A percentile compares a stretch with the other conserved stretches of the same genome.
phyloP scores from a whole-genome alignment of 1,284 basidiomycete species.

The Volvariella surrecta region DNA sequence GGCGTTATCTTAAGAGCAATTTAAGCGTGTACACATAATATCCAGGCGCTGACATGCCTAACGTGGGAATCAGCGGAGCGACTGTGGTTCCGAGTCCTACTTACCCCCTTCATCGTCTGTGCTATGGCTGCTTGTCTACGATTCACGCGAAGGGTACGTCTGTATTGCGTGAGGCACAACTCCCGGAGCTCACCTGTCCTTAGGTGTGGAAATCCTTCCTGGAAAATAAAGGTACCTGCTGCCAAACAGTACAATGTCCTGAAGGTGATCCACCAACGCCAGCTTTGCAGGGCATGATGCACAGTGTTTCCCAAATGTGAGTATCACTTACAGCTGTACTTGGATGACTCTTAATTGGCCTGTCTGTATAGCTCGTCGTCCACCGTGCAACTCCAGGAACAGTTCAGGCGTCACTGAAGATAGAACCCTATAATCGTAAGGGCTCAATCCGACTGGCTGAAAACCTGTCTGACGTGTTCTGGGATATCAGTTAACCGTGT shows the following conservation, averaged over 20 bases:
- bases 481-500: conserved; percentile 55
- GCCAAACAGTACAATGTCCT: not conserved
- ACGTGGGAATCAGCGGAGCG: too few species aligned
- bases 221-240: conserved; percentile 52
- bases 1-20: too few species aligned
- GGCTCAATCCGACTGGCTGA: not conserved
- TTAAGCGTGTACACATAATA: too few species aligned
- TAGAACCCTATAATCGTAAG: conserved; percentile 67
- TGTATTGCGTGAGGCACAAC: not conserved
- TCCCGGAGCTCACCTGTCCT: not conserved
- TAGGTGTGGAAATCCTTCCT: conserved; percentile 79
- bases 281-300: conserved; percentile 57
- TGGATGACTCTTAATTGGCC: not conserved
- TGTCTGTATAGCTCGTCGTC: conserved; percentile 45
- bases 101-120: not conserved
- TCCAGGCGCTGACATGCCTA: too few species aligned
- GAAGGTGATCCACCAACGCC: conserved; percentile 6
- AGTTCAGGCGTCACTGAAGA: conserved; percentile 58
- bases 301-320: conserved; percentile 70
- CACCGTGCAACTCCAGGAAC: conserved; percentile 54
- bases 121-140: conserved; percentile 56
- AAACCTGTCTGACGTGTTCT: conserved; percentile 2
- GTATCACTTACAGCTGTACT: conserved; percentile 11
- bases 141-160: conserved; percentile 50
- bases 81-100: too few species aligned